phyloP scores from a whole-genome alignment of 352 stramenopile species.

The Globisporangium orthogonon region DNA sequence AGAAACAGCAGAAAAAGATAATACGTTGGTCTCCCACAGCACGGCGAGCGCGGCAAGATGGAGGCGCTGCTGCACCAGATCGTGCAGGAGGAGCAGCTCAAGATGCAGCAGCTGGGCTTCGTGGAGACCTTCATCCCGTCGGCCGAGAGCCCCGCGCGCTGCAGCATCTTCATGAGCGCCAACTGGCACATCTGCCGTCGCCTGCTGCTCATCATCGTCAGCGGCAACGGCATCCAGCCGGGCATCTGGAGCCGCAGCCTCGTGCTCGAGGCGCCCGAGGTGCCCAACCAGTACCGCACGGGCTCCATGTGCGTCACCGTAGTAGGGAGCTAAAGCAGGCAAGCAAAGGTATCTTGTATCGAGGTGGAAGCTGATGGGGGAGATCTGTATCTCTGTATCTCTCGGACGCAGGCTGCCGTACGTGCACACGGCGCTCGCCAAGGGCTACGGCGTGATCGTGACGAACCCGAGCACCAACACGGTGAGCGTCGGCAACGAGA shows the following conservation, averaged over 20 bases:
- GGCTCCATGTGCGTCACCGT: slow-evolving; percentile 50
- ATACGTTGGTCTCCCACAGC: background rate
- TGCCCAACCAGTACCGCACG: slow-evolving; percentile 73
- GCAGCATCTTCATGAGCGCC: slow-evolving; percentile 76
- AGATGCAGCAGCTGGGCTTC: slow-evolving; percentile 82
- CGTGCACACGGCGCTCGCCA: slow-evolving; percentile 67
- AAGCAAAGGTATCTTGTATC: no score
- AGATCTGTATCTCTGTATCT: no score
- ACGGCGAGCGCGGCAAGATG: slow-evolving; percentile 57
- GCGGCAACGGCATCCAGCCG: slow-evolving; percentile 79
- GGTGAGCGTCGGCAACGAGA: slow-evolving; percentile 58
- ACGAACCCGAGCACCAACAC: slow-evolving; percentile 79
- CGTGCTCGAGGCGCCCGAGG: slow-evolving; percentile 63
- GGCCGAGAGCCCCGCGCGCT: slow-evolving; percentile 51
- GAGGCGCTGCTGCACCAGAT: slow-evolving; percentile 79
- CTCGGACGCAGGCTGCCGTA: slow-evolving; percentile 43
- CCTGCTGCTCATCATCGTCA: slow-evolving; percentile 72
- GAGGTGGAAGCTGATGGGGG: background rate
- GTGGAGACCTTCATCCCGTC: slow-evolving; percentile 78
- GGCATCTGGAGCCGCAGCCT: slow-evolving; percentile 84
- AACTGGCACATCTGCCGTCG: slow-evolving; percentile 80
- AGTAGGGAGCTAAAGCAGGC: no score
- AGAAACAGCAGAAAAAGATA: background rate
- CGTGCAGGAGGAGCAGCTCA: slow-evolving; percentile 78
- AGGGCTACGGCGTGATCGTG: slow-evolving; percentile 78